Conservation (phyloP, 177 flowering plant genomes). For the Vitis hybrid region DNA sequence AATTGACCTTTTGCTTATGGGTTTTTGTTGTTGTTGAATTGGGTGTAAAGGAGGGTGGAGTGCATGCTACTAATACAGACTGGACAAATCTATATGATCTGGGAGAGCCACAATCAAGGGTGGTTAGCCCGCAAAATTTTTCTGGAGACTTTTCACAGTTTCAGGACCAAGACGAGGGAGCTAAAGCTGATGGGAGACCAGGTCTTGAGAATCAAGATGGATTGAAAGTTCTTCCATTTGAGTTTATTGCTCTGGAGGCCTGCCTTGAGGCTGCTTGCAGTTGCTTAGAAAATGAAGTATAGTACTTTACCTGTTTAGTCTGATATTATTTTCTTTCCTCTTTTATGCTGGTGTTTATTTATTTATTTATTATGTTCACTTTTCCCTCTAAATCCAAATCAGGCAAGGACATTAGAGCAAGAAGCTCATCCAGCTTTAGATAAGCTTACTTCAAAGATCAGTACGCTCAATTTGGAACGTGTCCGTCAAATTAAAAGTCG, state of each 20-base stretch:
- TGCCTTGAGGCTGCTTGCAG: conserved; percentile 96
- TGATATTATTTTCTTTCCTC: neutral
- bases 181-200: conserved; percentile 39
- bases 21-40: neutral
- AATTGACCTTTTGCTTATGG: neutral
- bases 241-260: conserved; percentile 91
- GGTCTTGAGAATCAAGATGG: conserved; percentile 57
- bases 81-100: conserved; percentile 54
- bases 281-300: conserved; percentile 78
- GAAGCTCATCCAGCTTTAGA: conserved; percentile 98
- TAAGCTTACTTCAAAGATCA: conserved; percentile 91
- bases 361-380: neutral
- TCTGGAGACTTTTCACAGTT: conserved; percentile 32
- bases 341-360: neutral
- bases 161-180: conserved; percentile 33
- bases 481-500: conserved; percentile 97
- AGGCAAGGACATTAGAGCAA: conserved; percentile 93
- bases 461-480: conserved; percentile 98
- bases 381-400: conserved; percentile 12
- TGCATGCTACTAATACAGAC: conserved; percentile 39
- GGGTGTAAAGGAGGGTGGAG: conserved; percentile 33
- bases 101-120: conserved; percentile 44
- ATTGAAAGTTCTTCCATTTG: conserved; percentile 82
- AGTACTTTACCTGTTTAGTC: neutral
- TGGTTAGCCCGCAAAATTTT: conserved; percentile 36